Evolutionary conservation across 257 asterid genomes (phyloP), one percentile per base, ranked within the genome.

Genomic region (Capsicum chinense): DNA sequence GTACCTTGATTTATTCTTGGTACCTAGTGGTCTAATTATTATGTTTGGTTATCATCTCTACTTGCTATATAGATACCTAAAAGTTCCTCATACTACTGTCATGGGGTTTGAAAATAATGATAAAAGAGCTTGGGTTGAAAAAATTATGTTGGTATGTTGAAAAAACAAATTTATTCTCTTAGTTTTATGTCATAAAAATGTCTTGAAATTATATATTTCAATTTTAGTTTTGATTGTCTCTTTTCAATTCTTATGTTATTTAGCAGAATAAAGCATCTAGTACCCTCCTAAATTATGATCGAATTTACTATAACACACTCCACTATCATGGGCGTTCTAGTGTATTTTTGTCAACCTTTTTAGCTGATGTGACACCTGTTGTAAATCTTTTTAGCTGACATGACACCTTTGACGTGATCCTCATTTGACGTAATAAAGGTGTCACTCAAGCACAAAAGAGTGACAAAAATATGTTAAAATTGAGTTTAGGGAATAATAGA

Each of bases 81-180:
- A 67, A 26, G 60, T 52, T 71, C 79, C 66, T 16, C 63, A 66
- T 50, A 50, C 84, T 48, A 82, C 84, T 17, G 56, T 82, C 26
- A 82, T 82, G 64, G 79, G 66, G 2, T 82, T 64, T 48, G 79
- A 82, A 67, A 82, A 82, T 5, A 37, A 66, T 67, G 78, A 67
- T 39, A 66, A 82, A 57, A 60, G 44, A 80, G 82, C 85, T 69
- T 85, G 87, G 87, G 85, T 85, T 42, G 76, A 26, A 71, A 81
- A 26, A 52, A 13, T 21, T 13, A 76, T 76, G 81, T 54, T 76
- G 81, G 81, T 76, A 76, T 52, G 63, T 76, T 0, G 39, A 1
- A 64, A 64, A 26, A 3, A 15, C 48, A 3, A 63, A 63, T 63
- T 9, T 63, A 21, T 21, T 9, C 16, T 63, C 39, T 9, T 11